Conservation (phyloP, 2,329 filamentous ascomycete species). For the Paracorniculantispora psalliotae region DNA sequence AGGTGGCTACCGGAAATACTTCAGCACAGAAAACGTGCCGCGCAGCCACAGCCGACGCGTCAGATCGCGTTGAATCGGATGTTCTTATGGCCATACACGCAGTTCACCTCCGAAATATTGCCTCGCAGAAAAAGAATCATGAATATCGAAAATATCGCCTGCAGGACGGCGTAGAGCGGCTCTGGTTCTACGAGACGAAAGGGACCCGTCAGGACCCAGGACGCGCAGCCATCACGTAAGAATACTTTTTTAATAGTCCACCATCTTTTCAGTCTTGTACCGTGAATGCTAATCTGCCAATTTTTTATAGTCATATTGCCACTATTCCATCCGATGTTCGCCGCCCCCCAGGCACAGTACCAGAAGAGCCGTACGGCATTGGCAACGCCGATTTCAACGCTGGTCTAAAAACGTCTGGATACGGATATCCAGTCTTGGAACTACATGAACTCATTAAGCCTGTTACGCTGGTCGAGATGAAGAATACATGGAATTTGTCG, state of each 20-base stretch:
- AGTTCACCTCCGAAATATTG: slow-evolving; percentile 20
- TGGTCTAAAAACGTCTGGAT: slow-evolving; percentile 22
- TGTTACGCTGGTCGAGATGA: slow-evolving; percentile 22
- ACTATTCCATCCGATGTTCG: slow-evolving; percentile 10
- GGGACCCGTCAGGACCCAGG: neutral
- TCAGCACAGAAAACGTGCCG: neutral
- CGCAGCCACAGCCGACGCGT: neutral
- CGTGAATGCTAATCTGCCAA: neutral
- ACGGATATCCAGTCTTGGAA: slow-evolving; percentile 24
- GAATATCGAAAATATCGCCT: slow-evolving; percentile 25
- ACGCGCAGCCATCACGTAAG: slow-evolving; percentile 1
- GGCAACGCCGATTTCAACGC: slow-evolving; percentile 27
- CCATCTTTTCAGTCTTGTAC: neutral
- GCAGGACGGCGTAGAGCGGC: slow-evolving; percentile 18
- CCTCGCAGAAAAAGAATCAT: slow-evolving; percentile 21
- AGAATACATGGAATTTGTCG: slow-evolving; percentile 20
- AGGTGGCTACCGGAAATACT: neutral
- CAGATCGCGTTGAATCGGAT: slow-evolving; percentile 14
- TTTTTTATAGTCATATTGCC: neutral
- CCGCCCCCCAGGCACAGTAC: slow-evolving; percentile 17
- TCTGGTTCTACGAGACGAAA: slow-evolving; percentile 25
- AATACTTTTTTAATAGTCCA: neutral
- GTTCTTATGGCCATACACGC: slow-evolving; percentile 22
- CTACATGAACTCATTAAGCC: slow-evolving; percentile 21
- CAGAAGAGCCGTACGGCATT: slow-evolving; percentile 20